Evolutionary conservation across 2,329 filamentous ascomycete genomes (phyloP).

Genomic region (Microsporum canis): DNA sequence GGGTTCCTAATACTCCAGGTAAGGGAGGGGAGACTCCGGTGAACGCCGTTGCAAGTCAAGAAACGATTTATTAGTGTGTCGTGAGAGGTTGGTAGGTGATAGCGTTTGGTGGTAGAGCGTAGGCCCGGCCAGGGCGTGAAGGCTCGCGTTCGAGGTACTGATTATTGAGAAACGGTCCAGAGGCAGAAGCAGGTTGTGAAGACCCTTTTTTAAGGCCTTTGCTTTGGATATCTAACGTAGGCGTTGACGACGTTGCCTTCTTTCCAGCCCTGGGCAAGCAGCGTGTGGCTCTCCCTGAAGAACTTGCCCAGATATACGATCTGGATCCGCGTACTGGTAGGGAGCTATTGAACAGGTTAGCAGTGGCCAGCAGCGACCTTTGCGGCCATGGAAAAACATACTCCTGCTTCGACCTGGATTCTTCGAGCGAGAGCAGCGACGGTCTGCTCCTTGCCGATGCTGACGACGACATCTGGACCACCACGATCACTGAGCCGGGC

Average conservation of each 20-base stretch:
- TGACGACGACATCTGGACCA: constrained; percentile 51
- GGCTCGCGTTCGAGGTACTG: not conserved
- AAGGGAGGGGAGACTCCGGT: not conserved
- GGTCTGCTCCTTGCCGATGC: constrained; percentile 49
- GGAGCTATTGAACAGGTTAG: constrained; percentile 38
- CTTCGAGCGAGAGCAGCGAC: constrained; percentile 53
- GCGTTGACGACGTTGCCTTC: constrained; percentile 66
- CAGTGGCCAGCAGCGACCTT: not conserved
- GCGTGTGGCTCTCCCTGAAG: constrained; percentile 54
- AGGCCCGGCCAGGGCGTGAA: not conserved
- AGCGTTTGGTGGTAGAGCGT: not conserved
- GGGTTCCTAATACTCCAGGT: not conserved
- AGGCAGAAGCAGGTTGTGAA: not conserved
- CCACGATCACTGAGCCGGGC: constrained; percentile 55
- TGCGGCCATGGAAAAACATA: constrained; percentile 33
- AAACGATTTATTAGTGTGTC: not conserved
- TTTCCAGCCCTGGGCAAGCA: constrained; percentile 64
- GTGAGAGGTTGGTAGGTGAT: not conserved
- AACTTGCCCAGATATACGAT: constrained; percentile 74
- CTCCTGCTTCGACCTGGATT: constrained; percentile 52
- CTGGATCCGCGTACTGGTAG: constrained; percentile 48
- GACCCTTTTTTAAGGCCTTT: not conserved
- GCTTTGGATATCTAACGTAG: constrained; percentile 36
- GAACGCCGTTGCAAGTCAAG: not conserved
- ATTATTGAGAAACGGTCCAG: not conserved